phyloP scores from a whole-genome alignment of 2,329 filamentous ascomycete species.

The Coniochaeta sp. region DNA sequence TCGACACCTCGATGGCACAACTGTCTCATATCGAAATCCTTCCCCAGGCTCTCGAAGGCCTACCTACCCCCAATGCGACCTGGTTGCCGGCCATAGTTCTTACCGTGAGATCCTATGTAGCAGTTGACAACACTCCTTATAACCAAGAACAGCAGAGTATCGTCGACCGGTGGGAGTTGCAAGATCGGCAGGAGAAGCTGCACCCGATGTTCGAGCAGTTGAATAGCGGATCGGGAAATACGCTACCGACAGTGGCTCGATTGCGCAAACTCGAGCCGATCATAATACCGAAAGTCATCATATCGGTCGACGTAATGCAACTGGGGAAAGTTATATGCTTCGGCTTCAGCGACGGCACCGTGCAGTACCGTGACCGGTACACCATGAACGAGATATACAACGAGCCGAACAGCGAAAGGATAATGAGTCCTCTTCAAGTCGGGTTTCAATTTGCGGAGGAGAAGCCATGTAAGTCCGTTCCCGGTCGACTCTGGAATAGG shows the following conservation, averaged over 20 bases:
- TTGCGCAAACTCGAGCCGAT: slow-evolving; percentile 63
- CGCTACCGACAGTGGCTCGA: slow-evolving; percentile 26
- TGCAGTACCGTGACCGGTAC: slow-evolving; percentile 72
- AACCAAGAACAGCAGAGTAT: slow-evolving; percentile 63
- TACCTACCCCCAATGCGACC: slow-evolving; percentile 35
- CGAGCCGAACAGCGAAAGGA: slow-evolving; percentile 54
- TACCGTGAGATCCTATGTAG: slow-evolving; percentile 61
- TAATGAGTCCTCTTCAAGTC: slow-evolving; percentile 66
- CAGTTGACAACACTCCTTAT: slow-evolving; percentile 45
- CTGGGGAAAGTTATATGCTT: slow-evolving; percentile 67
- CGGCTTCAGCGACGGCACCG: slow-evolving; percentile 69
- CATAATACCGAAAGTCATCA: slow-evolving; percentile 59
- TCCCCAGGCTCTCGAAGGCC: slow-evolving; percentile 46
- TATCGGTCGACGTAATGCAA: slow-evolving; percentile 61
- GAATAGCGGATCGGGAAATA: slow-evolving; percentile 39
- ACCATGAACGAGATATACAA: slow-evolving; percentile 63
- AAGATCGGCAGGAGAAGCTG: slow-evolving; percentile 56
- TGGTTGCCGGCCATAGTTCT: slow-evolving; percentile 56
- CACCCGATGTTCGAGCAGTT: slow-evolving; percentile 75
- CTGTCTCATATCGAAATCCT: slow-evolving; percentile 72
- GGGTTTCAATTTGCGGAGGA: slow-evolving; percentile 67
- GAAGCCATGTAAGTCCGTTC: slow-evolving; percentile 50
- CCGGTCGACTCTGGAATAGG: not conserved
- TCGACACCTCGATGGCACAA: slow-evolving; percentile 47
- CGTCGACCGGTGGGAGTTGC: slow-evolving; percentile 75